Evolutionary conservation across 768 basidiomycete genomes (phyloP).

Genomic region (Chiua virens): DNA sequence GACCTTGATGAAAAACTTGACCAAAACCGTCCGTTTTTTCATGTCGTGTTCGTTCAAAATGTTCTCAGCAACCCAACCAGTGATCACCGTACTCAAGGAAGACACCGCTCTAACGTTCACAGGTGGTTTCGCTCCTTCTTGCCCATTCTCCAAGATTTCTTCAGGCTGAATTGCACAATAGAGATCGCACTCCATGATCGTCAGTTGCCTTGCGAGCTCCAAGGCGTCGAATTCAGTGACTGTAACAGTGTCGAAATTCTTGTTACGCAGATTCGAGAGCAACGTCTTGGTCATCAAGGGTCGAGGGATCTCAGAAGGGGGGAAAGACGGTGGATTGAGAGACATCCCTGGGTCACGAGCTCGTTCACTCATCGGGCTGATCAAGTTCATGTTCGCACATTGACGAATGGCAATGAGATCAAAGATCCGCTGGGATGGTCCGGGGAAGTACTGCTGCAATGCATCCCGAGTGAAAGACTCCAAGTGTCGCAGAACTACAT

Average conservation of each 20-base stretch:
- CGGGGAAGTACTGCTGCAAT: constrained; percentile 60
- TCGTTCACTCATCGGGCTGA: constrained; percentile 62
- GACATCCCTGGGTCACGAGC: constrained; percentile 76
- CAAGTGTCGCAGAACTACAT: constrained; percentile 56
- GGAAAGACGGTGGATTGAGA: constrained; percentile 56
- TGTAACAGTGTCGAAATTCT: constrained; percentile 57
- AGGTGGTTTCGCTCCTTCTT: constrained; percentile 62
- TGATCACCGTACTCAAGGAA: constrained; percentile 87
- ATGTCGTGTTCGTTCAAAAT: constrained; percentile 89
- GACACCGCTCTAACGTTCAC: constrained; percentile 81
- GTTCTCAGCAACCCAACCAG: constrained; percentile 94
- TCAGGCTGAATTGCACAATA: constrained; percentile 86
- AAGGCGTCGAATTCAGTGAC: constrained; percentile 92
- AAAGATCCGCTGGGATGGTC: constrained; percentile 69
- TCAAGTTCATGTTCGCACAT: constrained; percentile 44
- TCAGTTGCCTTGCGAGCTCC: constrained; percentile 91
- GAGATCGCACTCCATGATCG: constrained; percentile 87
- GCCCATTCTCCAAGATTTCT: constrained; percentile 84
- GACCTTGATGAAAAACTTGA: constrained; percentile 94
- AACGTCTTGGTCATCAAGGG: constrained; percentile 84
- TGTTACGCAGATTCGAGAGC: constrained; percentile 63
- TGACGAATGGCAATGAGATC: constrained; percentile 62
- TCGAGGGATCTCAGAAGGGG: constrained; percentile 73
- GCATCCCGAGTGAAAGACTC: constrained; percentile 63
- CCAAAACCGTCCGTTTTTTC: constrained; percentile 72